phyloP scores from a whole-genome alignment of 148 eudicot genomes.

The Spergularia marina region DNA sequence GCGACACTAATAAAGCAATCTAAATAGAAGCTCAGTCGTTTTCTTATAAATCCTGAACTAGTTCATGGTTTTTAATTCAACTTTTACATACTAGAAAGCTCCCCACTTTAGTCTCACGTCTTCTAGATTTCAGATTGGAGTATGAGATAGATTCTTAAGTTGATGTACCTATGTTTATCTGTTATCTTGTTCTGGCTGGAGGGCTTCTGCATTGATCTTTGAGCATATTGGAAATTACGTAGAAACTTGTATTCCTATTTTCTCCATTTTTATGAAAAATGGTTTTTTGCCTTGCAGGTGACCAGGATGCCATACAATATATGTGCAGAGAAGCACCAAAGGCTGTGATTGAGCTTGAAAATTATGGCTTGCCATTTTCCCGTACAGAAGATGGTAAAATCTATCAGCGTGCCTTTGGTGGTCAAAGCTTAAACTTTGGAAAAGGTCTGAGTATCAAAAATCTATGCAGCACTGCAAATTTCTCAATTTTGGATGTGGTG shows the following conservation, averaged over 20 bases:
- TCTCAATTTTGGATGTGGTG: conserved; percentile 17
- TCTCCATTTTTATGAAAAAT: not conserved
- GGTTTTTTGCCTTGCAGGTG: conserved; percentile 52
- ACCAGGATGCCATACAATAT: conserved; percentile 97
- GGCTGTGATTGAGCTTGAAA: conserved; percentile 98
- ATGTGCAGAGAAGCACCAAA: conserved; percentile 99
- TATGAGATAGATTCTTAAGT: not conserved
- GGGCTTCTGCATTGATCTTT: not conserved
- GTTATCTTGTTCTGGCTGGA: not conserved
- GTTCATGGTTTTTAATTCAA: not conserved
- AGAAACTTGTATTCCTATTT: not conserved
- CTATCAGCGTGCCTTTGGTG: conserved; percentile 99
- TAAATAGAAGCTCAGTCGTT: not conserved
- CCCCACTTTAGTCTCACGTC: not conserved
- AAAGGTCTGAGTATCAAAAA: conserved; percentile 54
- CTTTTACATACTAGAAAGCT: not conserved
- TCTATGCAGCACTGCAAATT: not conserved
- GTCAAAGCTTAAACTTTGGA: conserved; percentile 96
- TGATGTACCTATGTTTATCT: not conserved
- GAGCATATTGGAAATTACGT: too few species aligned
- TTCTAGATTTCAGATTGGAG: not conserved
- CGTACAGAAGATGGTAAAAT: conserved; percentile 98
- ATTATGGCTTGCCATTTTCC: conserved; percentile 95
- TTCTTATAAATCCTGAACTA: not conserved
- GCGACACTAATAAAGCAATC: not conserved